A percentile compares a stretch with the other conserved stretches of the same genome.
Evolutionary conservation across 331 rosid species (phyloP).

Genomic region (Dryas integrifolia): DNA sequence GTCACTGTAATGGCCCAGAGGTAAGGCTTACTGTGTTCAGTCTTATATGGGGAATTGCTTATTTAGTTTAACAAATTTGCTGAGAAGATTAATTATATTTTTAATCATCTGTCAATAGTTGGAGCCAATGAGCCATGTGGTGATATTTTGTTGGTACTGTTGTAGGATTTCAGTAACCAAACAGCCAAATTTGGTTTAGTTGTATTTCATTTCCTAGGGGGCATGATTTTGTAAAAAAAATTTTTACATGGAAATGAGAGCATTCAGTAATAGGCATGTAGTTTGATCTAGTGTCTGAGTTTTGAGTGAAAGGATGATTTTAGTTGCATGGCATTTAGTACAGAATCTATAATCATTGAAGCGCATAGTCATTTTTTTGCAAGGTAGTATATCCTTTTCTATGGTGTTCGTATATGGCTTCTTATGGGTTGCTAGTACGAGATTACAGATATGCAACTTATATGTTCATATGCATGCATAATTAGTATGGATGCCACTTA

Average conservation of each 20-base stretch:
- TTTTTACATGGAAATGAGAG: too few relatives aligned
- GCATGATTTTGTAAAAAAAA: too few relatives aligned
- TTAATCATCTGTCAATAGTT: background rate
- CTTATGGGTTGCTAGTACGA: background rate
- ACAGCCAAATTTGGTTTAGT: background rate
- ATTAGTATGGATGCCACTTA: too few relatives aligned
- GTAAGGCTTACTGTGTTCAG: conserved; percentile 27
- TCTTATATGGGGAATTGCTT: background rate
- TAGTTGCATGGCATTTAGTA: background rate
- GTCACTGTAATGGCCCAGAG: conserved; percentile 79
- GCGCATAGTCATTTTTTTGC: background rate
- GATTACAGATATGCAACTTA: background rate
- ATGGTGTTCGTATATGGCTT: background rate
- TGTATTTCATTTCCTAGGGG: background rate
- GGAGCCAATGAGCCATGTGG: background rate
- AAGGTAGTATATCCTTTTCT: background rate
- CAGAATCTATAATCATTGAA: background rate
- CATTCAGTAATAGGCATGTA: background rate
- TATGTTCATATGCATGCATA: too few relatives aligned
- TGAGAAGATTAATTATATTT: background rate
- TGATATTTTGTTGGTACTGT: background rate
- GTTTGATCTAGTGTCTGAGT: background rate
- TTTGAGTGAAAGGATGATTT: background rate
- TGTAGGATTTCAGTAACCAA: background rate
- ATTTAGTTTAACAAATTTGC: background rate